These are phyloP conservation scores for Achaetomium macrosporum DNA, from an alignment of 2,329 filamentous ascomycete species.

Conservation along the genomic window DNA sequence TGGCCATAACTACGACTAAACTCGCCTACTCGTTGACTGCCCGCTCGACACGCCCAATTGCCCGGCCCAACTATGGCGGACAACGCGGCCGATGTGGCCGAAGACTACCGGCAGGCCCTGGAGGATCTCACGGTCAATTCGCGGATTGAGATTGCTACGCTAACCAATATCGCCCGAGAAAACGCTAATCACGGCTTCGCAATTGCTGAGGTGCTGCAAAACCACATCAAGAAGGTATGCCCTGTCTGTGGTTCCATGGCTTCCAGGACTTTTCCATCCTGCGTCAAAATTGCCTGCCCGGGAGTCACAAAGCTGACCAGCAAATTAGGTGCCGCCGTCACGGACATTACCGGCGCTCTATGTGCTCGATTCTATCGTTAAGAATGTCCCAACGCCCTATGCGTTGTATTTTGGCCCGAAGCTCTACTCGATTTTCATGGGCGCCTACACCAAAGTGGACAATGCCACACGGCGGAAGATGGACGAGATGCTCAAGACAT, in stretches of 20 bases:
- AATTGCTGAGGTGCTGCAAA: constrained; percentile 83
- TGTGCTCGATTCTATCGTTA: constrained; percentile 95
- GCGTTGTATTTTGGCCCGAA: constrained; percentile 90
- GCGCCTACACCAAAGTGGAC: constrained; percentile 87
- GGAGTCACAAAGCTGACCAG: constrained; percentile 21
- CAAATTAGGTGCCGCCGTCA: constrained; percentile 67
- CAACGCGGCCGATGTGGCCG: constrained; percentile 75
- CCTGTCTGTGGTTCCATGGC: no score
- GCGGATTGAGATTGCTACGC: constrained; percentile 91
- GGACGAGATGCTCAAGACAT: constrained; percentile 95
- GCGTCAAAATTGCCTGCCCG: not conserved
- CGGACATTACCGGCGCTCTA: constrained; percentile 96
- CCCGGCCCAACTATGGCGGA: constrained; percentile 41
- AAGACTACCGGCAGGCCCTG: constrained; percentile 89
- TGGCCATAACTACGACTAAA: constrained; percentile 3
- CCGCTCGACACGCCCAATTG: not conserved
- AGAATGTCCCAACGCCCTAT: constrained; percentile 97
- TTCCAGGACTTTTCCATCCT: not conserved
- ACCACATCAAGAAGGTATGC: constrained; percentile 93
- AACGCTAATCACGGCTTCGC: constrained; percentile 93
- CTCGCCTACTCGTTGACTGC: not conserved
- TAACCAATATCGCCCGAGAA: constrained; percentile 96
- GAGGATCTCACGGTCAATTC: constrained; percentile 88
- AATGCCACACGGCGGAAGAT: constrained; percentile 77
- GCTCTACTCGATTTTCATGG: constrained; percentile 93